Conservation (phyloP, 2,329 filamentous ascomycete genomes). For the Cladosporium sp. region DNA sequence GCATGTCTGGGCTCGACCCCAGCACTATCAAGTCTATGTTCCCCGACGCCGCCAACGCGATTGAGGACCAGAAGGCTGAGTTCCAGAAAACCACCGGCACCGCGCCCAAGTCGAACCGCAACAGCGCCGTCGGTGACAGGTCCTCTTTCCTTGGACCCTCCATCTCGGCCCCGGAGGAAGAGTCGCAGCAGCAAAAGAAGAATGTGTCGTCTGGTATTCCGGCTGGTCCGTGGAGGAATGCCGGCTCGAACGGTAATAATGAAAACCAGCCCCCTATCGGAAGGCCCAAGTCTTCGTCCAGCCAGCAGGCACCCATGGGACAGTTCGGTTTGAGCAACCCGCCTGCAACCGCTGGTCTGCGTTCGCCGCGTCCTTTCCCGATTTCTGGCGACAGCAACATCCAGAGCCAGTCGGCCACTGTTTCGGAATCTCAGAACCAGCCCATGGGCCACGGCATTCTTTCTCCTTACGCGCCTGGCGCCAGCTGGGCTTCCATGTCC, state of each 20-base stretch:
- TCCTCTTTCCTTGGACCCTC: constrained; percentile 67
- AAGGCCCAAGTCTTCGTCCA: constrained; percentile 76
- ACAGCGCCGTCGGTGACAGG: constrained; percentile 77
- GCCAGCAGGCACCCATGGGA: constrained; percentile 64
- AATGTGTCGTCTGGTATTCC: constrained; percentile 59
- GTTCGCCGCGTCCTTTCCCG: constrained; percentile 69
- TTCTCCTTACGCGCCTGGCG: constrained; percentile 76
- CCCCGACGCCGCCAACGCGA: constrained; percentile 94
- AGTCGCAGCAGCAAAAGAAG: constrained; percentile 39
- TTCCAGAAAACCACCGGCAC: constrained; percentile 94
- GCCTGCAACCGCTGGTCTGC: constrained; percentile 64
- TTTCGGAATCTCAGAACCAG: constrained; percentile 67
- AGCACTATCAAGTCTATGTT: constrained; percentile 98
- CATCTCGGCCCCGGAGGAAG: constrained; percentile 64
- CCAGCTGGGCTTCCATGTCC: constrained; percentile 97
- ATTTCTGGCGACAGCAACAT: constrained; percentile 63
- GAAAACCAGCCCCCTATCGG: constrained; percentile 51
- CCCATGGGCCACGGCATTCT: constrained; percentile 54
- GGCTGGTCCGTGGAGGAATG: constrained; percentile 72
- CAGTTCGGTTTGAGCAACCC: constrained; percentile 74
- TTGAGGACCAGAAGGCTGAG: constrained; percentile 95
- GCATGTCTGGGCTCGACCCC: constrained; percentile 88
- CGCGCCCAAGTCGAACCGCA: constrained; percentile 82
- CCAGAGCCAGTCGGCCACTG: constrained; percentile 75
- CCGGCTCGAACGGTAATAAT: constrained; percentile 19